phyloP scores from a whole-genome alignment of 768 basidiomycete species.

The Hemileccinum rubropunctum region DNA sequence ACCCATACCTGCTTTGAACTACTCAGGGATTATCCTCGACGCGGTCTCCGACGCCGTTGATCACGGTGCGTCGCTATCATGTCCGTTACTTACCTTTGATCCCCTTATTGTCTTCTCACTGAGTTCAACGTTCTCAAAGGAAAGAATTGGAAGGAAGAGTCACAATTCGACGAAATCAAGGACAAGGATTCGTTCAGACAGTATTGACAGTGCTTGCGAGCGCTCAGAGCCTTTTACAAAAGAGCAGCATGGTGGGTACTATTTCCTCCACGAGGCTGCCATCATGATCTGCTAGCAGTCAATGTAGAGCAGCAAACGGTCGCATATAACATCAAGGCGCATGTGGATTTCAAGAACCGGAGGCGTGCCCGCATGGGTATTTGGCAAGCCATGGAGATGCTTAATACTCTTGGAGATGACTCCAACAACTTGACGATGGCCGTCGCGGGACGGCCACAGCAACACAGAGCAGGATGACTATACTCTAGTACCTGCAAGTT shows the following conservation, averaged over 20 bases:
- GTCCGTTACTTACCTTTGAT: background rate
- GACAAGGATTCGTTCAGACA: slow-evolving; percentile 70
- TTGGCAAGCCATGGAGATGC: slow-evolving; percentile 85
- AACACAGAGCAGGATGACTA: no score
- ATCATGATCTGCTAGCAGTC: background rate
- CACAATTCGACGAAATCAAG: slow-evolving; percentile 54
- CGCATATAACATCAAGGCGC: slow-evolving; percentile 76
- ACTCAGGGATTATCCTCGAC: slow-evolving; percentile 37
- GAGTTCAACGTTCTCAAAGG: slow-evolving; percentile 73
- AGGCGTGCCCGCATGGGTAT: slow-evolving; percentile 75
- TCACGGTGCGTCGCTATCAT: slow-evolving; percentile 35
- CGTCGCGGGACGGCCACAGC: no score
- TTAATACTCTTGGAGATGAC: slow-evolving; percentile 85
- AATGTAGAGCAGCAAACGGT: slow-evolving; percentile 80
- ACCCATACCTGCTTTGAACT: slow-evolving; percentile 27
- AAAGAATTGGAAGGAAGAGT: slow-evolving; percentile 53
- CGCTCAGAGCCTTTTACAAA: slow-evolving; percentile 76
- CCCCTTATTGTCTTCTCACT: slow-evolving; percentile 25
- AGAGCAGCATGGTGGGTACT: slow-evolving; percentile 65
- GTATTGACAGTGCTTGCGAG: slow-evolving; percentile 73
- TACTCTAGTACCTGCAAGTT: no score
- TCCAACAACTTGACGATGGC: no score
- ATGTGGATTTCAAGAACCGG: slow-evolving; percentile 67
- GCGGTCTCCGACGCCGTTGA: slow-evolving; percentile 47
- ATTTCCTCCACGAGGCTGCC: background rate